phyloP scores from a whole-genome alignment of 2,329 filamentous ascomycete genomes.

The Lachnellula suecica region DNA sequence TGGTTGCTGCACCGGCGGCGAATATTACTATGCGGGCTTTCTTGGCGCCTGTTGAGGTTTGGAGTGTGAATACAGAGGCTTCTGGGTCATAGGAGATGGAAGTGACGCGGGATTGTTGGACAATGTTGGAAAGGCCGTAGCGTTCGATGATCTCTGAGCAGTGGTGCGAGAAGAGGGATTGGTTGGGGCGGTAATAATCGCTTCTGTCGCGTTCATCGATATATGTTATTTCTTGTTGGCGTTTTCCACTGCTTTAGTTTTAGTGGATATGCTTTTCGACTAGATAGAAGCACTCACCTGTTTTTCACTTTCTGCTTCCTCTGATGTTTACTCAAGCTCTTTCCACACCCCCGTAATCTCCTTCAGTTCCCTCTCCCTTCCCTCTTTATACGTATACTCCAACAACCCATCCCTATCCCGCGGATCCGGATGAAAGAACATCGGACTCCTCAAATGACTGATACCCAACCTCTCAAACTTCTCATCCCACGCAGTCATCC shows the following conservation, averaged over 20 bases:
- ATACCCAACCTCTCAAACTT: constrained; percentile 71
- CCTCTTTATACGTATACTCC: constrained; percentile 62
- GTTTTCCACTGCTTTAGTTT: constrained; percentile 34
- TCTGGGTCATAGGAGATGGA: constrained; percentile 21
- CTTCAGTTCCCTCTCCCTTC: constrained; percentile 57
- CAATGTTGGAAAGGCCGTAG: constrained; percentile 56
- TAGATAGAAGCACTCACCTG: constrained; percentile 39
- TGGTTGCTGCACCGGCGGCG: constrained; percentile 68
- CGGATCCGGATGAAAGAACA: constrained; percentile 83
- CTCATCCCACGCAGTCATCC: constrained; percentile 71
- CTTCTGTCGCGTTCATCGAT: constrained; percentile 66
- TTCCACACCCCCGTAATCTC: constrained; percentile 76
- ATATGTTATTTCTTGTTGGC: constrained; percentile 22
- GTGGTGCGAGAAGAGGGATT: constrained; percentile 60
- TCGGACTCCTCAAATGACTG: constrained; percentile 70
- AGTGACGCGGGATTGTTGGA: constrained; percentile 51
- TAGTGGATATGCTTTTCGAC: not conserved
- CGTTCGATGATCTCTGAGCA: constrained; percentile 56
- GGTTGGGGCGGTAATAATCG: constrained; percentile 68
- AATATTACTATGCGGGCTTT: constrained; percentile 66
- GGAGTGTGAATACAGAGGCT: constrained; percentile 59
- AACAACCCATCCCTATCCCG: constrained; percentile 72
- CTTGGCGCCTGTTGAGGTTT: constrained; percentile 51
- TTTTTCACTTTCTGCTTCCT: constrained; percentile 58
- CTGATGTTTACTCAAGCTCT: constrained; percentile 76